Evolutionary conservation across 257 asterid species (phyloP).

Genomic region (Galeopsis tetrahit): DNA sequence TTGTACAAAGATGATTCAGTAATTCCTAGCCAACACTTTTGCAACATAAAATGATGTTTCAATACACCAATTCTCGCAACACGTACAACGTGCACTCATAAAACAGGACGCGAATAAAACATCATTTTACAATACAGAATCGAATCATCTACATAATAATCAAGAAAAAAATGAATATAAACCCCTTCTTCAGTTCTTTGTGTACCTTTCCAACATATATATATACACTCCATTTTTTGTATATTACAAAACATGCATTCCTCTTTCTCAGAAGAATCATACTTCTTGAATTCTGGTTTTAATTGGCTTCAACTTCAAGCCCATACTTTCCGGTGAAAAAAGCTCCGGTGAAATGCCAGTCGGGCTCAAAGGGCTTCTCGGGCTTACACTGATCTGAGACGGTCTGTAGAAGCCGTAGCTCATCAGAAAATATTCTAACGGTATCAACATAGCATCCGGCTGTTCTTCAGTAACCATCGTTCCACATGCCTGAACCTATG

Average conservation of each 20-base stretch:
- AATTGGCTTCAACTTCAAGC: slow-evolving; percentile 62
- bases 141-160: not conserved
- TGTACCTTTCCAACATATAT: slow-evolving; percentile 22
- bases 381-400: slow-evolving; percentile 48
- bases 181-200: slow-evolving; percentile 14
- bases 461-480: slow-evolving; percentile 76
- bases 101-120: not conserved
- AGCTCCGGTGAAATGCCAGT: slow-evolving; percentile 62
- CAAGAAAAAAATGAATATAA: not conserved
- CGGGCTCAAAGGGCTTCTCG: slow-evolving; percentile 65
- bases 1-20: slow-evolving; percentile 27
- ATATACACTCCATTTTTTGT: slow-evolving; percentile 22
- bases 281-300: slow-evolving; percentile 54
- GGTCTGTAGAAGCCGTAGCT: slow-evolving; percentile 58
- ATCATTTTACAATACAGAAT: slow-evolving; percentile 1
- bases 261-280: not conserved
- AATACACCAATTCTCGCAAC: not conserved
- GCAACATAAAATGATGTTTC: not conserved
- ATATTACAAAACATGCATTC: slow-evolving; percentile 35
- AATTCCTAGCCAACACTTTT: not conserved
- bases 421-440: slow-evolving; percentile 71
- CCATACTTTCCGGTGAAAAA: slow-evolving; percentile 73
- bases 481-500: slow-evolving; percentile 81
- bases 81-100: not conserved
- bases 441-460: slow-evolving; percentile 72